Base-by-base conservation (phyloP, 139 green algal genomes). In the Tetraselmis striata region DNA sequence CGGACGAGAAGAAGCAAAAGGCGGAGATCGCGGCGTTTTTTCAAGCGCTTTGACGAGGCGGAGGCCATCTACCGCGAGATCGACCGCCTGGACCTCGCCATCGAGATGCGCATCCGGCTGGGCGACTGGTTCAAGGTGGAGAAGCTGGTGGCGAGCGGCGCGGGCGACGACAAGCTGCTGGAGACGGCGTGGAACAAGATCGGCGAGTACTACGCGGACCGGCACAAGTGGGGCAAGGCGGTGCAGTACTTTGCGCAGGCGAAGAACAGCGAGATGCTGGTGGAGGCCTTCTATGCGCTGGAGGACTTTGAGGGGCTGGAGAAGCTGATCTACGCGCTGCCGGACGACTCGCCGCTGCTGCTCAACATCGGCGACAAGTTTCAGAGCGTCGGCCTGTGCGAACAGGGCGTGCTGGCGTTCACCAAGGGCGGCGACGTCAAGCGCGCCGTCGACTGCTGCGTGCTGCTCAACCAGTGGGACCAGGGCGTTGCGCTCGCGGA, bases 381-480 rank as follows among this genome's bases (percentile, higher is more conserved):
- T 82, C 85, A 92, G 86, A 89, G 83, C 31, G 90, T 96, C 28
- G 92, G 92, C 0, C 83, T 96, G 30, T 95, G 90, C 86, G 88
- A 91, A 58, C 87, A 94, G 77, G 93, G 88, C 26, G 93, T 95
- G 2, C 82, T 82, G 0, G 90, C 90, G 1, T 93, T 91, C 83
- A 59, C 91, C 28, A 95, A 95, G 88, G 45, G 45, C 1, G 92
- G 90, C 18, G 84, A 95, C 83, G 87, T 88, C 59, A 94, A 95
- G 89, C 81, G 84, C 0, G 94, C 92, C 2, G 87, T 97, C 18
- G 93, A 97, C 77, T 93, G 88, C 84, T 96, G 91, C 83, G 84
- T 95, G 32, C 80, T 91, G 80, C 87, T 96, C n/a, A 95, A 96
- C 86, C 89, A 96, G 78, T 97, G 94, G 94, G 90, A 94, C 82